phyloP scores from a whole-genome alignment of 2,329 filamentous ascomycete species.

The Colletotrichum sp. region DNA sequence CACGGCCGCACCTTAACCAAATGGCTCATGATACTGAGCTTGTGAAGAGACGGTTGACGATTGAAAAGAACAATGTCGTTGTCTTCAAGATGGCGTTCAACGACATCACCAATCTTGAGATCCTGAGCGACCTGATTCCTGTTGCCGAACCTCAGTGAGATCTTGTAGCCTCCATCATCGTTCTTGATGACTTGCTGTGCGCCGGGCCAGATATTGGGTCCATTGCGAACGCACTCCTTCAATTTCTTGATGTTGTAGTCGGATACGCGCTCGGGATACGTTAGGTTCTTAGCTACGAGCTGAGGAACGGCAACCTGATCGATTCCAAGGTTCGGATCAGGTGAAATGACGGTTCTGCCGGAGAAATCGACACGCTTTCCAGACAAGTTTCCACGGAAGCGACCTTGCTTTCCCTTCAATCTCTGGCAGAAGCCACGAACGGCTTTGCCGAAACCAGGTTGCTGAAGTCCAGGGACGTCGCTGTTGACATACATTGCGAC shows the following conservation, averaged over 20 bases:
- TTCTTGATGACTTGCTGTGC: constrained; percentile 81
- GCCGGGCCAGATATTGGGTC: constrained; percentile 81
- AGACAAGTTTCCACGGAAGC: constrained; percentile 95
- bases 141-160: constrained; percentile 78
- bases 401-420: constrained; percentile 95
- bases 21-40: constrained; percentile 97
- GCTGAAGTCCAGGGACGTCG: constrained; percentile 90
- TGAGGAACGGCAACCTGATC: constrained; percentile 92
- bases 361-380: constrained; percentile 99
- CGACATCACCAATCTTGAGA: constrained; percentile 82
- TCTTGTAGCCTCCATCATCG: constrained; percentile 68
- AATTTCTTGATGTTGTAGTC: constrained; percentile 87
- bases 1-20: constrained; percentile 91
- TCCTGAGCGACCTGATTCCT: constrained; percentile 74
- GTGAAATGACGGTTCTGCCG: constrained; percentile 95
- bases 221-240: constrained; percentile 74
- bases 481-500: constrained; percentile 99
- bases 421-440: constrained; percentile 95
- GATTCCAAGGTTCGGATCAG: constrained; percentile 91
- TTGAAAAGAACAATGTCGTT: constrained; percentile 98
- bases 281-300: constrained; percentile 94
- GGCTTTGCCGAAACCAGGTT: constrained; percentile 84
- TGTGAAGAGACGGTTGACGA: constrained; percentile 95
- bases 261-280: constrained; percentile 89
- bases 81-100: constrained; percentile 94